Evolutionary conservation across 106 monocot genomes (phyloP).

Genomic region (Allium cepa): DNA sequence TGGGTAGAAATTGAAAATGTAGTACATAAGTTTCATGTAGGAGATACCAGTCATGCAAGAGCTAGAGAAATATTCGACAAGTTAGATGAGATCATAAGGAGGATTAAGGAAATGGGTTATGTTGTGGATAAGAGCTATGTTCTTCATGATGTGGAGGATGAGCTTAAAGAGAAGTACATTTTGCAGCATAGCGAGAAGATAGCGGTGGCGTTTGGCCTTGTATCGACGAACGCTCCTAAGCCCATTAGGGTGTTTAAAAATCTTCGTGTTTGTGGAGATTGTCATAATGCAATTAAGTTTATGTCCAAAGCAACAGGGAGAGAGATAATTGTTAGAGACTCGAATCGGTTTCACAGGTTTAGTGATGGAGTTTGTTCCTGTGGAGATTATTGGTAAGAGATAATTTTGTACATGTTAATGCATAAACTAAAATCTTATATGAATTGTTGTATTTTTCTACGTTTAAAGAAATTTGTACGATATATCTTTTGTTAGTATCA

Average conservation of each 20-base stretch:
- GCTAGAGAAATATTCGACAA: constrained; percentile 43
- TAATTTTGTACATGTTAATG: too few species aligned
- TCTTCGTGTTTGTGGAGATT: constrained; percentile 67
- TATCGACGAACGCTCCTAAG: constrained; percentile 35
- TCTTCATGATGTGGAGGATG: constrained; percentile 67
- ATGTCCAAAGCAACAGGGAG: constrained; percentile 33
- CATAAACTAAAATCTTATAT: too few species aligned
- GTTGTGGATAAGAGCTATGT: constrained; percentile 43
- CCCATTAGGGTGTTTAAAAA: constrained; percentile 74
- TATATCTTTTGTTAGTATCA: too few species aligned
- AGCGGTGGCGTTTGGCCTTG: constrained; percentile 72
- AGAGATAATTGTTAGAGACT: constrained; percentile 44
- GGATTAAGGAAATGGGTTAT: constrained; percentile 67
- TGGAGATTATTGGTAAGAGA: constrained; percentile 49
- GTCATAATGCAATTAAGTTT: constrained; percentile 52
- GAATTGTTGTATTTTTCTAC: too few species aligned
- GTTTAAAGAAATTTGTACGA: too few species aligned
- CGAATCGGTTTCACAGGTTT: constrained; percentile 49
- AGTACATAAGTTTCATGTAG: constrained; percentile 55
- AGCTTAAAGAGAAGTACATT: constrained; percentile 53
- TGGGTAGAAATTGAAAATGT: constrained; percentile 57
- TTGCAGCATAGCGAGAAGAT: constrained; percentile 84
- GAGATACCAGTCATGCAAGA: constrained; percentile 44
- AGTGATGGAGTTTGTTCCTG: constrained; percentile 53
- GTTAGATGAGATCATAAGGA: constrained; percentile 32